phyloP scores from a whole-genome alignment of 345 rosid species.

The Noccaea caerulescens region DNA sequence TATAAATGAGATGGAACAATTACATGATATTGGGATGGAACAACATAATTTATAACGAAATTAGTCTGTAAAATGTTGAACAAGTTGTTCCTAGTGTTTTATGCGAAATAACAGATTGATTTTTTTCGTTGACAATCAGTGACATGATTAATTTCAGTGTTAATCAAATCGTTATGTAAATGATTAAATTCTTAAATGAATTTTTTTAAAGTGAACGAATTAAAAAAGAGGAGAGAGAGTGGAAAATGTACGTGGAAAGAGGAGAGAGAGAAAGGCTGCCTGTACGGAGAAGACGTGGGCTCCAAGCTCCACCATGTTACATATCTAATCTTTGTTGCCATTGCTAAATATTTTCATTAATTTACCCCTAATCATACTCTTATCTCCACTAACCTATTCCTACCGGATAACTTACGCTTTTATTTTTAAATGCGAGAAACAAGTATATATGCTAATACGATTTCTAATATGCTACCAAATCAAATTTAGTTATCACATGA shows the following conservation, averaged over 20 bases:
- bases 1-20: neutral
- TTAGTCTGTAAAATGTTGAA: neutral
- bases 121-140: neutral
- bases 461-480: slow-evolving; percentile 35
- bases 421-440: slow-evolving; percentile 1
- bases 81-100: neutral
- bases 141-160: neutral
- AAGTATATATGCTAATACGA: slow-evolving; percentile 35
- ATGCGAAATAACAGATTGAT: neutral
- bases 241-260: slow-evolving; percentile 53
- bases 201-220: neutral
- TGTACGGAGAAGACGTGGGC: slow-evolving; percentile 58
- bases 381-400: slow-evolving; percentile 28
- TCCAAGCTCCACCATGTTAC: slow-evolving; percentile 37
- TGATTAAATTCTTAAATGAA: neutral
- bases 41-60: slow-evolving; percentile 1
- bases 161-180: neutral
- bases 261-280: slow-evolving; percentile 30
- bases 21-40: neutral
- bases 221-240: slow-evolving; percentile 13
- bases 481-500: slow-evolving; percentile 36
- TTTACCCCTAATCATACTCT: slow-evolving; percentile 33
- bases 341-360: slow-evolving; percentile 26
- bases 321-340: neutral
- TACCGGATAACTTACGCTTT: slow-evolving; percentile 21